Percentiles rank a stretch among this genome's conserved stretches.
These are phyloP conservation scores for Podospora appendiculata DNA, from an alignment of 495 filamentous ascomycete species.

Conservation along the genomic window DNA sequence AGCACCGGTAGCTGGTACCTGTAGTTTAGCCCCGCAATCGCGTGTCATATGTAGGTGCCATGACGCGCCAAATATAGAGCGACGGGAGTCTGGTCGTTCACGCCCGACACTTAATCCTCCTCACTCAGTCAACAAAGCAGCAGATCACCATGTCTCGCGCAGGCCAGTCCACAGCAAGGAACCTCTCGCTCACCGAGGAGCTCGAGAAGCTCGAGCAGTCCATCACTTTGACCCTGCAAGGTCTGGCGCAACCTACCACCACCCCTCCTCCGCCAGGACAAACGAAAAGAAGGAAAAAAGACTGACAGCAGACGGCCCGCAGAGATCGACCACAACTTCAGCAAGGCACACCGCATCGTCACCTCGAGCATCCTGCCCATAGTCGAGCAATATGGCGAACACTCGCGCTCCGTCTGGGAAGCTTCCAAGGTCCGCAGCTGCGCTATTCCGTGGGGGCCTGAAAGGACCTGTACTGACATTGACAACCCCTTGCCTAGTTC, in stretches of 20 bases:
- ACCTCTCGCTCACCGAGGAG: constrained; percentile 82
- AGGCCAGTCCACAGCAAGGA: constrained; percentile 47
- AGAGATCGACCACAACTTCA: constrained; percentile 99
- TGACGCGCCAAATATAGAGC: background rate
- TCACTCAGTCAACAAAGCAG: constrained; percentile 1
- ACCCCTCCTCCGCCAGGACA: too few relatives aligned
- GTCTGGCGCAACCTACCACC: constrained; percentile 25
- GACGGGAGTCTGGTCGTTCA: background rate
- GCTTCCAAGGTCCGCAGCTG: constrained; percentile 66
- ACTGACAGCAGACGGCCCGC: background rate
- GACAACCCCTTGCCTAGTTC: constrained; percentile 49
- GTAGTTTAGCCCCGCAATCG: background rate
- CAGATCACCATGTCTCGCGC: constrained; percentile 33
- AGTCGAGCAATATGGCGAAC: constrained; percentile 93
- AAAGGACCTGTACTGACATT: background rate
- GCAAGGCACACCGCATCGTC: constrained; percentile 91
- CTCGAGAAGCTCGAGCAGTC: constrained; percentile 94
- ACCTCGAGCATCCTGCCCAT: constrained; percentile 88
- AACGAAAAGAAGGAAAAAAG: too few relatives aligned
- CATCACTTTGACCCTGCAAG: constrained; percentile 93
- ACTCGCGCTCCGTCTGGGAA: constrained; percentile 93
- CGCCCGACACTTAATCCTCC: background rate
- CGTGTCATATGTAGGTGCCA: background rate
- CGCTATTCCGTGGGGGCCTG: background rate
- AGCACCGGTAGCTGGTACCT: background rate